Base-by-base conservation (phyloP, 768 basidiomycete genomes). In the Tylopilus plumbeoviolaceoides region DNA sequence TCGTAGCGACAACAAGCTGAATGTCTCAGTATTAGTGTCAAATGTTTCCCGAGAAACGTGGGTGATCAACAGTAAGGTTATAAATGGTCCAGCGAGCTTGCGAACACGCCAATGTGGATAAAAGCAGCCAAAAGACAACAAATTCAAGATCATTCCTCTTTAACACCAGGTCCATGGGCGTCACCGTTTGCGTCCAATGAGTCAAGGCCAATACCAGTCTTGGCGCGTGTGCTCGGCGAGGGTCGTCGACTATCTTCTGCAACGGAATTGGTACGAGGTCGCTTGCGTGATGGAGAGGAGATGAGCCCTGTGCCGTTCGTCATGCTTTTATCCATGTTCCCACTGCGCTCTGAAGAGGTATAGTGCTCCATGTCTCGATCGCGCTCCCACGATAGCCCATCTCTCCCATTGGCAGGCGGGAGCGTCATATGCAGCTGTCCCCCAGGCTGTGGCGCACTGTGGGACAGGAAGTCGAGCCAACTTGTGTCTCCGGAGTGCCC, bases 401-500 rank as follows among this genome's bases (percentile, higher is more conserved):
- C 69, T 41, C 67, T 57, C 12, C 66, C 64, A 11, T 55, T 62
- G 5, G 59, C 47, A 1, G 62, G 54, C 6, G 65, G 63, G 38
- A 70, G 61, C 5, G 69, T 59, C 63, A 69, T 60, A 23, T 71
- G 57, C 44, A 53, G 65, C 47, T 62, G 66, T 11, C 54, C 64
- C 3, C 60, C 47, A 7, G 63, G 41, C 39, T 64, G 68, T 23
- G 70, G 56, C 7, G 55, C 49, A 28, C 45, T 59, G 30, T 68
- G 66, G 14, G 70, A 67, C 43, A 70, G 36, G 35, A 70, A 70
- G 36, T 70, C 69, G 31, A 70, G 61, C 69, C 69, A 70, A 30
- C 50, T 63, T 4, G 70, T 56, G n/a, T 70, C 70, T 12, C 60
- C 63, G 18, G 70, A 46, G 30, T 65, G 63, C 36, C 59, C 66